Evolutionary conservation across 345 rosid genomes (phyloP), one percentile per base, ranked within the genome.

Genomic region (Aquilaria yunnanensis): DNA sequence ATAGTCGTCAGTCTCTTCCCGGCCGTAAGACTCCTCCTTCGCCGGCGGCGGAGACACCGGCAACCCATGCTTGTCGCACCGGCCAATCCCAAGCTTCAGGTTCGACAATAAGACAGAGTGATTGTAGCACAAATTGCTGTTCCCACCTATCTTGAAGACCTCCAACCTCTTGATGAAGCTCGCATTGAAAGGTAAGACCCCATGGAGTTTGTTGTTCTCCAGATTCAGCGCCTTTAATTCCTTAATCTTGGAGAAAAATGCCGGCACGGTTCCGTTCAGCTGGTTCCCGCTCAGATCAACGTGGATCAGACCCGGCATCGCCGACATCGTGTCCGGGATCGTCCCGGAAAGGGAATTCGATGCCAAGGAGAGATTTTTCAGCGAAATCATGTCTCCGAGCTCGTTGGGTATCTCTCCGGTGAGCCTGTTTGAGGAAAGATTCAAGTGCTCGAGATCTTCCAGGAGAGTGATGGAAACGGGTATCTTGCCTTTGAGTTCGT

Each of bases 251-350:
- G 95, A 32, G 65, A 94, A 76, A 78, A 88, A 90, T 60, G 56
- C 75, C 2, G 99, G 99, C 13, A 94, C 74, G 2, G 96, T 88
- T 55, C 97, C 97, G 71, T 94, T 94, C 67, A 94, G 72, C 75
- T 88, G 88, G 57, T 94, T 94, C 2, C 87, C 82, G 61, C 97
- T 83, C 79, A 94, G 89, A 86, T 94, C 99, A 70, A 86, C 72
- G 30, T 85, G 87, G 29, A 78, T 67, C 43, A 94, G 72, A 13
- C 85, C 92, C 8, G 89, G 85, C 34, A 90, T 80, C 43, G 95
- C 78, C 3, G 96, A 78, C 68, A 94, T 67, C 1, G 99, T 83
- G 51, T 75, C 89, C 7, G 99, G 99, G 64, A 94, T 73, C 14
- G 89, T 51, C 48, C 99, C 99, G 7, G 97, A 90, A 9, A 94